Evolutionary conservation across 495 filamentous ascomycete genomes (phyloP), one percentile per base, ranked within the genome.

Genomic region (Terfezia claveryi): DNA sequence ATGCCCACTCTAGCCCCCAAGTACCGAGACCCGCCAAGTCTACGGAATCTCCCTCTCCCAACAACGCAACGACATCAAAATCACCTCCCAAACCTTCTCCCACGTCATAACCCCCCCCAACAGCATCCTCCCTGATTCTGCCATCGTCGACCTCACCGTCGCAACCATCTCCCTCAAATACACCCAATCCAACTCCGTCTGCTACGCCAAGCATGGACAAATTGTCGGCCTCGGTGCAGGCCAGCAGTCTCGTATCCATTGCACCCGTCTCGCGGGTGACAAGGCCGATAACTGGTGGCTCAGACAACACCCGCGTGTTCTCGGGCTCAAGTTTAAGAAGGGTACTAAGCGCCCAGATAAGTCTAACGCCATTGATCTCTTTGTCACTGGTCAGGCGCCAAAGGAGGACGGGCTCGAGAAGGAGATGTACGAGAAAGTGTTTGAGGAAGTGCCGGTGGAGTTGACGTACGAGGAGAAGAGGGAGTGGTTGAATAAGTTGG

Each of bases 201-300:
- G 91, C 77, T 96, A 95, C 66, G 87, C 91, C 49, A 78, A 89
- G 56, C 85, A 94, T 60, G 91, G 91, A 14, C 92, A 96, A 68
- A 74, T 94, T 67, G 79, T 98, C 60, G 91, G 91, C 52, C 76
- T 98, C 49, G 91, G 92, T 58, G 91, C 91, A 53, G 91, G 91
- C 53, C 91, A 98, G 70, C 91, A 98, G 71, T 89, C 83, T 57
- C 80, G 91, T 60, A 98, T 98, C 62, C 92, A 96, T 75, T 96
- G 92, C 75, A 98, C 91, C 27, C 81, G 91, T 58, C 77, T 98
- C 46, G 91, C 91, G n/a, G 91, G 92, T 59, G 91, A 94, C 72
- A 98, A 98, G 74, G 85, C 87, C 51, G 91, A 98, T 69, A 93
- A 89, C 74, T 98, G 91, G 91, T 98, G 91, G 91, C 80, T 96